Conservation (phyloP, 31 red algal species). For the Endocladia muricata region DNA sequence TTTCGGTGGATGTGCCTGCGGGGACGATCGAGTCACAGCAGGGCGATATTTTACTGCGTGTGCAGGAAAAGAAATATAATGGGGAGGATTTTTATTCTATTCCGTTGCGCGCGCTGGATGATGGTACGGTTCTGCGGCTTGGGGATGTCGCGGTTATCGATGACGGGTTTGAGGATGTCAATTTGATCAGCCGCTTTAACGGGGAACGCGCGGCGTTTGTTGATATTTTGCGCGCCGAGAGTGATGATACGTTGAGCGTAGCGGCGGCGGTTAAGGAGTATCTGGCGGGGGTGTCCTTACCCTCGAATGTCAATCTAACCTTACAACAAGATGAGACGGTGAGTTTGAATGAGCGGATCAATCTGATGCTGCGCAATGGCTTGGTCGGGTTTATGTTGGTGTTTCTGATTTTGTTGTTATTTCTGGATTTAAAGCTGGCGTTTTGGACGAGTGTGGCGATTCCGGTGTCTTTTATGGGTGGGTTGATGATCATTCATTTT, state of each 20-base stretch:
- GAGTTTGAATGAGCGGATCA: neutral
- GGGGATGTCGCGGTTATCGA: neutral
- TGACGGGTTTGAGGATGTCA: neutral
- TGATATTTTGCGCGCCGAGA: neutral
- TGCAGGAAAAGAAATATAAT: neutral
- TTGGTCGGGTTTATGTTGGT: neutral
- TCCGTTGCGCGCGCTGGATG: neutral
- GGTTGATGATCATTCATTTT: neutral
- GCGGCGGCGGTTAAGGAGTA: neutral
- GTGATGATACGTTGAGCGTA: neutral
- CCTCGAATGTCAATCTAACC: too few relatives aligned
- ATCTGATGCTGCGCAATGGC: neutral
- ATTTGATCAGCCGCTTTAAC: neutral
- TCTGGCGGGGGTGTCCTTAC: too few relatives aligned
- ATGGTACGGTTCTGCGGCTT: neutral
- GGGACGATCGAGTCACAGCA: neutral
- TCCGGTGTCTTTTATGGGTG: neutral
- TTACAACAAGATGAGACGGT: neutral
- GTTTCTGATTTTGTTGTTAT: neutral
- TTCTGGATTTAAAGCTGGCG: neutral
- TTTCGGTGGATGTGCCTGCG: neutral
- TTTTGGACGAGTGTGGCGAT: neutral
- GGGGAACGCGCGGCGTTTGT: neutral
- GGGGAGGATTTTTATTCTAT: neutral
- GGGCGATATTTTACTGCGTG: slow-evolving; percentile 6